Evolutionary conservation across 495 filamentous ascomycete species (phyloP).

Genomic region (Pyrenopolyporus hunteri): DNA sequence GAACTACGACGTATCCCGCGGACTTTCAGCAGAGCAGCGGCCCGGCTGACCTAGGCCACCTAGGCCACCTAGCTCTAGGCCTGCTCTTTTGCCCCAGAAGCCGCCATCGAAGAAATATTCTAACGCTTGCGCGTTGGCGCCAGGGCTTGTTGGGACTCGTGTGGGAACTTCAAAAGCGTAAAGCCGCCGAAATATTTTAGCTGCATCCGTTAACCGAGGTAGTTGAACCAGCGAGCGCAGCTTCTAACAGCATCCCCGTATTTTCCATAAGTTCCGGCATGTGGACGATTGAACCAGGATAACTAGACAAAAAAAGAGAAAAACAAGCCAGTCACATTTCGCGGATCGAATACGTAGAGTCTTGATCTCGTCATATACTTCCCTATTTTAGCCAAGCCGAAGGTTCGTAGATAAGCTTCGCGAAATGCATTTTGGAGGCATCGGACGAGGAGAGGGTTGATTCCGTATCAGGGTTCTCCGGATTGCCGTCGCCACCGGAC

Average conservation of each 20-base stretch:
- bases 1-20: conserved; percentile 1
- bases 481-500: too few relatives aligned
- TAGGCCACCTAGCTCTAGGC: background rate
- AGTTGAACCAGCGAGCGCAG: background rate
- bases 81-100: too few relatives aligned
- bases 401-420: too few relatives aligned
- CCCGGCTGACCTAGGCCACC: conserved; percentile 9
- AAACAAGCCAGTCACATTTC: background rate
- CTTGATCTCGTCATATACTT: too few relatives aligned
- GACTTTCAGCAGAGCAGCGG: too few relatives aligned
- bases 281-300: conserved; percentile 1
- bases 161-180: conserved; percentile 1
- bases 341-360: too few relatives aligned
- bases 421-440: too few relatives aligned
- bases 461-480: too few relatives aligned
- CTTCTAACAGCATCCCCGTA: background rate
- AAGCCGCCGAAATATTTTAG: background rate
- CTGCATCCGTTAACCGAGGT: conserved; percentile 20
- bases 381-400: too few relatives aligned
- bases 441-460: too few relatives aligned
- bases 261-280: background rate
- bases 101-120: too few relatives aligned
- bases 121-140: background rate
- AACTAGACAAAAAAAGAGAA: too few relatives aligned
- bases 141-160: background rate